A percentile compares a stretch with the other conserved stretches of the same genome.
phyloP scores from a whole-genome alignment of 768 basidiomycete species.

The Candolleomyces eurysporus region DNA sequence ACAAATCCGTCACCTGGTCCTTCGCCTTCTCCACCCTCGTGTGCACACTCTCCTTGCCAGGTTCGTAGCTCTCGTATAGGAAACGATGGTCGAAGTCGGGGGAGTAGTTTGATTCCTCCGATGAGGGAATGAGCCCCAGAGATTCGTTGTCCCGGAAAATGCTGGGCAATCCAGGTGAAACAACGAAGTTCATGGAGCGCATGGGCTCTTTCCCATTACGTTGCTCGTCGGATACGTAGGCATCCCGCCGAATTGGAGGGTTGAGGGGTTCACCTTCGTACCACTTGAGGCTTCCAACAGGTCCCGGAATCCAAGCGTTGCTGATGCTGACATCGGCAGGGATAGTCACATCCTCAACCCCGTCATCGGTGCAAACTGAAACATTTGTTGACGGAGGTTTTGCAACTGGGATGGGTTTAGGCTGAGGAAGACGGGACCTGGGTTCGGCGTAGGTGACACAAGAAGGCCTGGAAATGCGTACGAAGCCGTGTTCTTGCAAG shows the following conservation, averaged over 20 bases:
- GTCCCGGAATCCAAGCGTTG: conserved; percentile 42
- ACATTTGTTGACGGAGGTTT: not conserved
- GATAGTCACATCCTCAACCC: not conserved
- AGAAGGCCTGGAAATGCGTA: not conserved
- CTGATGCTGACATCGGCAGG: conserved; percentile 28
- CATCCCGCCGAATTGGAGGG: not conserved
- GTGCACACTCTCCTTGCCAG: conserved; percentile 39
- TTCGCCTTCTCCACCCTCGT: conserved; percentile 16
- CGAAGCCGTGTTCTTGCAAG: conserved; percentile 6
- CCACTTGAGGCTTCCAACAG: conserved; percentile 16
- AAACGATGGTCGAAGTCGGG: conserved; percentile 15
- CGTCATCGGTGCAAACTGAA: not conserved
- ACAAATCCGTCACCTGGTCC: not conserved
- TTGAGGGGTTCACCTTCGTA: not conserved
- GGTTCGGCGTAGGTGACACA: not conserved
- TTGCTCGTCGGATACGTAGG: not conserved
- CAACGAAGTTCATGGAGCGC: not conserved
- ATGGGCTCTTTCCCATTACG: not conserved
- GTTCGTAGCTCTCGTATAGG: conserved; percentile 42
- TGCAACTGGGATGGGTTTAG: not conserved
- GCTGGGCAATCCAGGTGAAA: not conserved
- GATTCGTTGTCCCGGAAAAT: not conserved
- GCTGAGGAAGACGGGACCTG: not conserved
- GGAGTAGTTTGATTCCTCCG: conserved; percentile 9
- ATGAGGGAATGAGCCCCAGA: not conserved